Evolutionary conservation across 306 rosid species (phyloP), one percentile per base, ranked within the genome.

Genomic region (Astragalus membranaceus): DNA sequence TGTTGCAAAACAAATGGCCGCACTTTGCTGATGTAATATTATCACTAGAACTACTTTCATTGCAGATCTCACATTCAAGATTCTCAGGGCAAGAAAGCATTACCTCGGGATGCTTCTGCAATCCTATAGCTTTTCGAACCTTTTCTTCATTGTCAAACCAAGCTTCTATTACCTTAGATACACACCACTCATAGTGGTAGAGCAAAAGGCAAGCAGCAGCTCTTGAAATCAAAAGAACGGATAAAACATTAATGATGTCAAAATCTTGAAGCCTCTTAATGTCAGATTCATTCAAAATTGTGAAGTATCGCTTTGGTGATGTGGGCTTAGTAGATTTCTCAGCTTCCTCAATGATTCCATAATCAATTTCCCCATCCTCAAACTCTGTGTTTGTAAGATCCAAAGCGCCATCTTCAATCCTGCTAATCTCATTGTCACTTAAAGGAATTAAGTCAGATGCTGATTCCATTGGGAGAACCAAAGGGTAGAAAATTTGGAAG

Each of bases 101-200:
- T 0, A 75, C 11, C 0, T 30, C 13, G 0, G 60, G 39, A 10
- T 55, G 14, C 16, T 75, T 50, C 0, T 46, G 16, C 37, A 74
- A 49, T 5, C 70, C 80, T 1, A 11, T 15, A 3, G 8, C 4
- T 8, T 41, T 50, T 3, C 41, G 52, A 9, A 41, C 63, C 41
- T 33, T 8, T 14, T 68, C 75, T 68, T 76, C 75, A 8, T 68
- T 54, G 1, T 64, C 16, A 7, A 58, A 39, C 80, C 80, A 68
- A 0, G 54, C 69, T 1, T 76, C 64, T 0, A 36, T 36, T 5
- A 68, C 64, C 2, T 37, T 62, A 1, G 2, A 4, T 37, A 3
- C 56, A 10, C 53, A 58, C 80, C 80, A 69, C 4, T 12, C 36
- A 7, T 59, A 32, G 70, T 69, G 64, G 4, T 0, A 15, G 7